phyloP scores from a whole-genome alignment of 129 eudicot species.

The Scalesia atractyloides region DNA sequence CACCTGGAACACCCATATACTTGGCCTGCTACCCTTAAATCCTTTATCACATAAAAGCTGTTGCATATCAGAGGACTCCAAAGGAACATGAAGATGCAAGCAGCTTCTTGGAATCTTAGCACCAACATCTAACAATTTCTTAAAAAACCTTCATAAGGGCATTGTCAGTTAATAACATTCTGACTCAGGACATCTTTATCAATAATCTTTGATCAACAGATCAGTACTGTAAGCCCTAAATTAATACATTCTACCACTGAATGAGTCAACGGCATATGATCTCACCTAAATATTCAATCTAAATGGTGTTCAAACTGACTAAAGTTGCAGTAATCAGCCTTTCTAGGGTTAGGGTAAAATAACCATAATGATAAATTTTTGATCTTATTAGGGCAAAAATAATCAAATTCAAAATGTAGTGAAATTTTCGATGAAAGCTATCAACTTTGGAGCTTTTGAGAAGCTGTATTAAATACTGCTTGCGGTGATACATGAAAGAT shows the following conservation, averaged over 20 bases:
- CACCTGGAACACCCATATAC: constrained; percentile 89
- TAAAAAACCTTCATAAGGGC: constrained; percentile 43
- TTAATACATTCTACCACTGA: not conserved
- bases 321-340: not conserved
- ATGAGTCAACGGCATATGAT: not conserved
- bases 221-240: not conserved
- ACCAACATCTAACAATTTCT: constrained; percentile 64
- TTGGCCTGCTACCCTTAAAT: constrained; percentile 72
- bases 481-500: constrained; percentile 78
- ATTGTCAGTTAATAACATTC: constrained; percentile 16
- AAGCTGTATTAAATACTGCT: constrained; percentile 45
- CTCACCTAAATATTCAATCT: not conserved
- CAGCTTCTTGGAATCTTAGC: constrained; percentile 82
- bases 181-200: not conserved
- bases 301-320: not conserved
- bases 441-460: constrained; percentile 71
- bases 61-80: constrained; percentile 67
- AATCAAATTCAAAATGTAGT: not conserved
- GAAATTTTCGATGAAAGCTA: not conserved
- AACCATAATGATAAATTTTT: not conserved
- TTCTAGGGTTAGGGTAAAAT: not conserved
- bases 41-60: constrained; percentile 63
- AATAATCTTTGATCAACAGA: not conserved
- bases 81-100: constrained; percentile 68
- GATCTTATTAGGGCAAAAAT: not conserved